Percentiles rank a stretch among this genome's conserved stretches.
These are phyloP conservation scores for Wickerhamiella hasegawae DNA, from an alignment of 805 yeast species.

Conservation along the genomic window DNA sequence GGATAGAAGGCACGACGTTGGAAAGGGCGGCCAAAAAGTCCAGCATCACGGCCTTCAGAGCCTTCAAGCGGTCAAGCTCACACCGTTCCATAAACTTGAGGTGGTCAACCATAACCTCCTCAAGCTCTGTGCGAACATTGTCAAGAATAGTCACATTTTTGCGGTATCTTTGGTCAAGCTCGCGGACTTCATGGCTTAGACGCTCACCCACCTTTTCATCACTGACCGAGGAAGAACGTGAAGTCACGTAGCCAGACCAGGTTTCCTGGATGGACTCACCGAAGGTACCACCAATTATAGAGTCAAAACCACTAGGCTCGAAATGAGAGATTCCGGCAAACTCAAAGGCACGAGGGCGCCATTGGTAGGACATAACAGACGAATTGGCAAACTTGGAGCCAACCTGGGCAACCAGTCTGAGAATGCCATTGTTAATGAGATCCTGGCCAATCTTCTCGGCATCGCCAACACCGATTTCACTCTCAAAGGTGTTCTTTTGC, in stretches of 20 bases:
- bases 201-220: conserved; percentile 38
- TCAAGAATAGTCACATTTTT: conserved; percentile 44
- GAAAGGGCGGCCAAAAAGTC: conserved; percentile 58
- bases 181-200: conserved; percentile 39
- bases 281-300: conserved; percentile 2
- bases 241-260: conserved; percentile 3
- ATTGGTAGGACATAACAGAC: conserved; percentile 59
- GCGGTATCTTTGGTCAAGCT: conserved; percentile 41
- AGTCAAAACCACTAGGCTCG: conserved; percentile 4
- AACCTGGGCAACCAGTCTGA: conserved; percentile 49
- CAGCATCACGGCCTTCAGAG: conserved; percentile 56
- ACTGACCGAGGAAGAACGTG: conserved; percentile 13
- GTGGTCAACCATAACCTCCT: conserved; percentile 55
- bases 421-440: conserved; percentile 41
- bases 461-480: conserved; percentile 30
- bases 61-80: conserved; percentile 61
- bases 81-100: conserved; percentile 65
- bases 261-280: conserved; percentile 5
- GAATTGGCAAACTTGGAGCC: conserved; percentile 51
- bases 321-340: conserved; percentile 26
- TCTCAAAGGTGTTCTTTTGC: conserved; percentile 13
- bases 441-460: conserved; percentile 68
- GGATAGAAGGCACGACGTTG: conserved; percentile 40
- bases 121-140: conserved; percentile 51
- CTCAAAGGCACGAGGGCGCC: conserved; percentile 57